Conservation (phyloP, 352 stramenopile species). For the Phytopythium kandeliae region DNA sequence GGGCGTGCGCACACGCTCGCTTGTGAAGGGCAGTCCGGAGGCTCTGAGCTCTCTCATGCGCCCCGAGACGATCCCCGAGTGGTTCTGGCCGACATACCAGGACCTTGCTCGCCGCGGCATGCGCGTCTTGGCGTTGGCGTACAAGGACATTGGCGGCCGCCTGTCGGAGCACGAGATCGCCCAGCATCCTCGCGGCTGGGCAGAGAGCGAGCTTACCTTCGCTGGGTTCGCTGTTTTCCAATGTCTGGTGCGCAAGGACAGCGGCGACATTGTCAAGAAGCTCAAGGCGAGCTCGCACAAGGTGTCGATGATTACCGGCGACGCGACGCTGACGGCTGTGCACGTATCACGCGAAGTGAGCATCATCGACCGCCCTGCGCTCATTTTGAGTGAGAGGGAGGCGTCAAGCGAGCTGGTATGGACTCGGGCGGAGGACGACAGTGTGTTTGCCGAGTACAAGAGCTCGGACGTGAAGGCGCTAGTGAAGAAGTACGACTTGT, state of each 20-base stretch:
- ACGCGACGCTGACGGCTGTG: constrained; percentile 95
- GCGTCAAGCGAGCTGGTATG: constrained; percentile 50
- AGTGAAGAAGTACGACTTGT: constrained; percentile 82
- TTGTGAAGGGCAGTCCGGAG: constrained; percentile 98
- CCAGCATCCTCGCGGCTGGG: constrained; percentile 77
- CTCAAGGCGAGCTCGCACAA: constrained; percentile 89
- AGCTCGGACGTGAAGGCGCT: constrained; percentile 53
- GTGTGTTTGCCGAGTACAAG: constrained; percentile 54
- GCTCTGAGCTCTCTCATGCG: constrained; percentile 86
- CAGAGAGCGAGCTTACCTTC: constrained; percentile 94
- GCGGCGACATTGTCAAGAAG: constrained; percentile 89
- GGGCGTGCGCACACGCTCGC: constrained; percentile 68
- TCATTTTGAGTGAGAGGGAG: constrained; percentile 63
- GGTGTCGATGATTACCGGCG: constrained; percentile 99
- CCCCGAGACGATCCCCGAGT: constrained; percentile 69
- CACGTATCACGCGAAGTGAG: constrained; percentile 95
- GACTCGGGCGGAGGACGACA: constrained; percentile 78
- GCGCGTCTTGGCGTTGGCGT: constrained; percentile 95
- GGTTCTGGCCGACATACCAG: constrained; percentile 90
- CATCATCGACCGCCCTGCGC: constrained; percentile 81
- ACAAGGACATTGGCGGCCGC: constrained; percentile 86
- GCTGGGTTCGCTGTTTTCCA: constrained; percentile 92
- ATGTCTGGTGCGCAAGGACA: constrained; percentile 95
- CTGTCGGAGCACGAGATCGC: constrained; percentile 69
- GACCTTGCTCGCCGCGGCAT: constrained; percentile 77